A percentile compares a stretch with the other conserved stretches of the same genome.
phyloP scores from a whole-genome alignment of 306 rosid species.

The Quercus aquifolioides region DNA sequence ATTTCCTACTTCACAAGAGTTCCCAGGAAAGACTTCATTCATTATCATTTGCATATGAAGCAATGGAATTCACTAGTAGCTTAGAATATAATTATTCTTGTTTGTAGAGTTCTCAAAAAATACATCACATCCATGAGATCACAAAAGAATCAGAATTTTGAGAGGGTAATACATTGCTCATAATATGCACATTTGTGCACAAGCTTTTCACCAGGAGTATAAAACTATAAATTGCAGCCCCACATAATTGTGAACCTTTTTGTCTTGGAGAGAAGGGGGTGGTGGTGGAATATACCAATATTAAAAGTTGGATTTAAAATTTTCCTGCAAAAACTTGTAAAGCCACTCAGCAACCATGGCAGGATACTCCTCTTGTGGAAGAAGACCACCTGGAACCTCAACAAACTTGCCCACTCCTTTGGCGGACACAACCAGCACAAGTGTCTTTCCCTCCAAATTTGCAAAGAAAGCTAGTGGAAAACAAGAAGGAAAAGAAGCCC shows the following conservation, averaged over 20 bases:
- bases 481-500: too few species aligned
- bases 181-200: constrained; percentile 13
- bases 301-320: constrained; percentile 29
- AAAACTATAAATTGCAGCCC: background rate
- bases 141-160: background rate
- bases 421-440: constrained; percentile 64
- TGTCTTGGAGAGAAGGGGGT: background rate
- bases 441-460: constrained; percentile 62
- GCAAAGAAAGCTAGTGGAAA: constrained; percentile 32
- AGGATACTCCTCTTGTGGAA: constrained; percentile 96
- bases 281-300: background rate
- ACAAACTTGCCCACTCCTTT: constrained; percentile 85
- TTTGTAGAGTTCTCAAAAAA: background rate
- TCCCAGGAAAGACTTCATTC: background rate
- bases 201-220: constrained; percentile 12
- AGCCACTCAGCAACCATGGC: constrained; percentile 68
- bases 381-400: constrained; percentile 88
- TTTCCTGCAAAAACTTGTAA: constrained; percentile 64
- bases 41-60: background rate
- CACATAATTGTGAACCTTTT: background rate
- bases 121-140: background rate
- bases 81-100: background rate
- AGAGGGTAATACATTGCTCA: background rate
- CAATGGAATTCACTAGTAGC: background rate
- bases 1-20: background rate